Evolutionary conservation across 2,329 filamentous ascomycete species (phyloP).

Genomic region (Aureobasidium sp.): DNA sequence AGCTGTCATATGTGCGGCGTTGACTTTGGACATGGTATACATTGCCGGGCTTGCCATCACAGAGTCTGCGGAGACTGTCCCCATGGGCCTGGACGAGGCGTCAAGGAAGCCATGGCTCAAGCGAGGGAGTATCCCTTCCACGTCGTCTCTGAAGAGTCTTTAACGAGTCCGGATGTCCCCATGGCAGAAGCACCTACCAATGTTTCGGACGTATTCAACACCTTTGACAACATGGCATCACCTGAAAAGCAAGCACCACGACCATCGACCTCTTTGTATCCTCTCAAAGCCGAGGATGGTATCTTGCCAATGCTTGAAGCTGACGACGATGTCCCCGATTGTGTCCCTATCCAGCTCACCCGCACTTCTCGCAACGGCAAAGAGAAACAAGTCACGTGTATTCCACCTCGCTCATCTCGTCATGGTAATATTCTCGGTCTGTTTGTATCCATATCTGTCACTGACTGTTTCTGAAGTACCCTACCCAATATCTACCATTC

Average conservation of each 20-base stretch:
- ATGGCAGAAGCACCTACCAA: background rate
- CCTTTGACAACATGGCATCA: background rate
- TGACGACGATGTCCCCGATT: background rate
- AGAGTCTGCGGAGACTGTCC: constrained; percentile 10
- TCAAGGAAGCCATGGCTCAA: constrained; percentile 16
- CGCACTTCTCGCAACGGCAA: background rate
- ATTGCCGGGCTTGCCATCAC: constrained; percentile 14
- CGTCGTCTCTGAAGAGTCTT: background rate
- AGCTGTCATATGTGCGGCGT: constrained; percentile 15
- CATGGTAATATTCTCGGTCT: background rate
- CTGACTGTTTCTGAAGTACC: background rate
- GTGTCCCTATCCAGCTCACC: background rate
- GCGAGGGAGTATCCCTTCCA: constrained; percentile 13
- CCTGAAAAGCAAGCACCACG: background rate
- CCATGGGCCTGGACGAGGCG: constrained; percentile 1
- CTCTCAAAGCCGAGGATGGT: background rate
- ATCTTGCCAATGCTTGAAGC: background rate
- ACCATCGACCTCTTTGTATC: constrained; percentile 1
- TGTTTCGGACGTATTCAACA: background rate
- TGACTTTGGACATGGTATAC: constrained; percentile 12
- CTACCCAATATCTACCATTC: background rate
- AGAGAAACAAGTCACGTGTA: background rate
- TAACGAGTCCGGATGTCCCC: background rate
- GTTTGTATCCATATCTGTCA: background rate
- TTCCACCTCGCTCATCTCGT: constrained; percentile 1